Evolutionary conservation across 768 basidiomycete species (phyloP).

Genomic region (Hydnum rufescens): DNA sequence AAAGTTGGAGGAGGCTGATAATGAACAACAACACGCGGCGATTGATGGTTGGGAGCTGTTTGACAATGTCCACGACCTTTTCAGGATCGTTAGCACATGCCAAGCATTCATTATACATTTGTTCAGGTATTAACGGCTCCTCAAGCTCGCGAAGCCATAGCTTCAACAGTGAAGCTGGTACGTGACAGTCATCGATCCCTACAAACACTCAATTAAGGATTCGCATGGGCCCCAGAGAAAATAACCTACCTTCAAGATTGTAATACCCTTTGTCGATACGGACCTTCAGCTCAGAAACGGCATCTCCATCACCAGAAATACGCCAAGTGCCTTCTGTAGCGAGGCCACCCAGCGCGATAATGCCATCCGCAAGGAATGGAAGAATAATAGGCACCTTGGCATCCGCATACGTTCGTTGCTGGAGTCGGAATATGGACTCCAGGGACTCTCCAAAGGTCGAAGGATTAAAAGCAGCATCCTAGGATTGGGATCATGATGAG

Average conservation of each 20-base stretch:
- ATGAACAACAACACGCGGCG: constrained; percentile 73
- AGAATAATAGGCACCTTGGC: constrained; percentile 82
- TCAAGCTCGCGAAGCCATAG: constrained; percentile 83
- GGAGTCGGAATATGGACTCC: constrained; percentile 62
- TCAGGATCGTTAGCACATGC: constrained; percentile 35
- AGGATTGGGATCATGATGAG: constrained; percentile 1
- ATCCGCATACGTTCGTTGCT: constrained; percentile 68
- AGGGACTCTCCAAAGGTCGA: constrained; percentile 86
- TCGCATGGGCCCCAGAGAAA: not conserved
- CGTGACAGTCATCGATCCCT: constrained; percentile 73
- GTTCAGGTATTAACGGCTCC: constrained; percentile 80
- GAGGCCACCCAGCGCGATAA: constrained; percentile 70
- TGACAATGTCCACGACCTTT: constrained; percentile 53
- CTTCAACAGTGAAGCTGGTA: constrained; percentile 77
- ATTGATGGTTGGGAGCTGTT: constrained; percentile 66
- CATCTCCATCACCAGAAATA: constrained; percentile 76
- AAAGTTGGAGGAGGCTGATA: constrained; percentile 78
- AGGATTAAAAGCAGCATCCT: constrained; percentile 89
- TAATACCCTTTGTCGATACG: constrained; percentile 85
- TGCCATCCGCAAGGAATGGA: constrained; percentile 82
- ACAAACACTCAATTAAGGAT: not conserved
- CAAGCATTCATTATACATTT: constrained; percentile 83
- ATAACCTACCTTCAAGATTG: constrained; percentile 39
- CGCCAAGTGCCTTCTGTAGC: constrained; percentile 84
- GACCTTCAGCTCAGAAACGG: constrained; percentile 70